Percentiles rank a stretch among this genome's conserved stretches.
These are phyloP conservation scores for Kluyveromyces dobzhanskii DNA, from an alignment of 805 yeast genomes.

Conservation along the genomic window DNA sequence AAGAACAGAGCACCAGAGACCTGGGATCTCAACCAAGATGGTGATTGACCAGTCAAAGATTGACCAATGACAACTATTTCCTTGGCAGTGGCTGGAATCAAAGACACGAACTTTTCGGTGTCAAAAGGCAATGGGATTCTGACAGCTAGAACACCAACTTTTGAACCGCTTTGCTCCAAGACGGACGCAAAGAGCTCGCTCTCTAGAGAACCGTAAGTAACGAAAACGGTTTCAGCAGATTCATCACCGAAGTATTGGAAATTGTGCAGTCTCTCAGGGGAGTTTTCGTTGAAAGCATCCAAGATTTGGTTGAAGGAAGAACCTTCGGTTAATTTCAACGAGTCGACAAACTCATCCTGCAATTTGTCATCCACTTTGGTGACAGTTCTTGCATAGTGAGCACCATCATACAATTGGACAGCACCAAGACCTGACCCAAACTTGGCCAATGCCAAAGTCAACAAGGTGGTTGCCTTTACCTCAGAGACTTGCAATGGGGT, in stretches of 20 bases:
- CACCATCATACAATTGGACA: slow-evolving; percentile 74
- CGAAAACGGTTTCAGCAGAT: slow-evolving; percentile 66
- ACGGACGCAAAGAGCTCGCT: slow-evolving; percentile 44
- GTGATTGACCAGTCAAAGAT: slow-evolving; percentile 29
- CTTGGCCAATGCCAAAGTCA: slow-evolving; percentile 56
- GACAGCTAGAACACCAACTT: slow-evolving; percentile 60
- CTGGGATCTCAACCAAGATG: slow-evolving; percentile 54
- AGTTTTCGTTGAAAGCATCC: slow-evolving; percentile 20
- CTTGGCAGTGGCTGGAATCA: slow-evolving; percentile 51
- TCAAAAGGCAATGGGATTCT: slow-evolving; percentile 80
- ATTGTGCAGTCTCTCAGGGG: slow-evolving; percentile 20
- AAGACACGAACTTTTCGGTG: slow-evolving; percentile 45
- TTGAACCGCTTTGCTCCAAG: slow-evolving; percentile 29
- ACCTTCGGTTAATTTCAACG: slow-evolving; percentile 8
- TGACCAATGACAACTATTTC: slow-evolving; percentile 65
- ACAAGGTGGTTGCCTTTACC: slow-evolving; percentile 56
- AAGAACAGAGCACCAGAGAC: slow-evolving; percentile 63
- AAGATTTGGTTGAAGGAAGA: slow-evolving; percentile 22
- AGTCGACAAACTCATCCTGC: slow-evolving; percentile 9
- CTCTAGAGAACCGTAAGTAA: slow-evolving; percentile 69
- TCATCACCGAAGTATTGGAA: slow-evolving; percentile 53
- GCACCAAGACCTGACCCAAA: slow-evolving; percentile 35
- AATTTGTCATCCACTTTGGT: slow-evolving; percentile 12
- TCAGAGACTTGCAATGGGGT: slow-evolving; percentile 57
- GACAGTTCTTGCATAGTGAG: slow-evolving; percentile 31